Conservation (phyloP, 495 filamentous ascomycete species). For the Xylaria cubensis region DNA sequence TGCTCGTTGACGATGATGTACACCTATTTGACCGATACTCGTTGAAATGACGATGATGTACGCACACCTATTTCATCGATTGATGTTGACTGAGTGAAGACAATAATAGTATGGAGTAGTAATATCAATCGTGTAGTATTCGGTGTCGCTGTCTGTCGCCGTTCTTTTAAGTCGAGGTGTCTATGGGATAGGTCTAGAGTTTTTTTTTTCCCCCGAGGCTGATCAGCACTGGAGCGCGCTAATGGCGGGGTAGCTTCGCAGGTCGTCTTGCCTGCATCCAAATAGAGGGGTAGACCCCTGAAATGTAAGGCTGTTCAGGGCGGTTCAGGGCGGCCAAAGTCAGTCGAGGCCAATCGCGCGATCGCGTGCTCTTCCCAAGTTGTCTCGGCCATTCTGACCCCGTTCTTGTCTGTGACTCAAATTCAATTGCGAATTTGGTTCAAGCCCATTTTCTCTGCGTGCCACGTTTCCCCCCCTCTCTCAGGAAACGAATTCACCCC, state of each 20-base stretch:
- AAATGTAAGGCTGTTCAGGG: conserved; percentile 24
- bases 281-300: conserved; percentile 24
- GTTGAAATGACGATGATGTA: no score
- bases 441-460: conserved; percentile 2
- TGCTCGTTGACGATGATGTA: not conserved
- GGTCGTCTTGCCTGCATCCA: not conserved
- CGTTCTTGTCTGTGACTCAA: conserved; percentile 24
- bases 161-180: not conserved
- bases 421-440: conserved; percentile 12
- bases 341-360: conserved; percentile 3
- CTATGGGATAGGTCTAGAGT: not conserved
- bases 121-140: not conserved
- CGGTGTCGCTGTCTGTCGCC: not conserved
- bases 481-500: no score
- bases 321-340: not conserved
- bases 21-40: no score
- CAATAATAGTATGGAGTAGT: not conserved
- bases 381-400: not conserved
- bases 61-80: not conserved
- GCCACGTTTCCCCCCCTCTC: conserved; percentile 19
- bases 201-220: not conserved
- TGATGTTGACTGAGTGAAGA: not conserved
- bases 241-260: conserved; percentile 29
- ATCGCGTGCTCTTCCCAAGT: conserved; percentile 2
- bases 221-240: conserved; percentile 12